Evolutionary conservation across 1,284 basidiomycete genomes (phyloP).

Genomic region (Cryptococcus jaspeensis): DNA sequence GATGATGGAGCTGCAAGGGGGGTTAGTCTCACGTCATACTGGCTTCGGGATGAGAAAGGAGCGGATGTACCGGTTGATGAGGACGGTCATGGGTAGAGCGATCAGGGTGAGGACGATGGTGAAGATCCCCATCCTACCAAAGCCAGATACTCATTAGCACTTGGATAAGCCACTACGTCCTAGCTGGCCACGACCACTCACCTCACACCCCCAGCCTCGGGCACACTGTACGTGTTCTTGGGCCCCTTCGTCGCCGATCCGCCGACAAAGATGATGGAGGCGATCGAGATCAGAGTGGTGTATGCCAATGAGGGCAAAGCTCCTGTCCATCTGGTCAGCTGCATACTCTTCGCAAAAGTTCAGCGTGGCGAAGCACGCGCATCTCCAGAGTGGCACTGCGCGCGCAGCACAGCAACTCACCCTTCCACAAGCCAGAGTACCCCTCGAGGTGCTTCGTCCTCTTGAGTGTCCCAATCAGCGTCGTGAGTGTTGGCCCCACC

Average conservation of each 20-base stretch:
- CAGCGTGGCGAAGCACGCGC: background rate
- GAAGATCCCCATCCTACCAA: constrained; percentile 45
- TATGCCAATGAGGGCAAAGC: constrained; percentile 71
- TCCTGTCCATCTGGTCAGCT: no score
- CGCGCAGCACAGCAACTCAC: constrained; percentile 54
- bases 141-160: background rate
- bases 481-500: constrained; percentile 51
- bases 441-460: constrained; percentile 79
- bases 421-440: constrained; percentile 77
- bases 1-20: constrained; percentile 66
- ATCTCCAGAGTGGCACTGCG: background rate
- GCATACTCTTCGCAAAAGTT: no score
- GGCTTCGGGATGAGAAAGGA: background rate
- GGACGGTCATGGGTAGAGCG: constrained; percentile 71
- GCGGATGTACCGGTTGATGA: constrained; percentile 68
- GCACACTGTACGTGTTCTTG: constrained; percentile 64
- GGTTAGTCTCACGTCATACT: background rate
- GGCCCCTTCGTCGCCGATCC: constrained; percentile 46
- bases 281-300: constrained; percentile 55
- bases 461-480: constrained; percentile 59
- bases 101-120: constrained; percentile 64
- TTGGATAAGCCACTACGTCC: background rate
- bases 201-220: constrained; percentile 65
- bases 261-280: constrained; percentile 49
- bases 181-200: no score